A percentile compares a stretch with the other conserved stretches of the same genome.
Evolutionary conservation across 441 rosid species (phyloP).

Genomic region (Populus hybrid): DNA sequence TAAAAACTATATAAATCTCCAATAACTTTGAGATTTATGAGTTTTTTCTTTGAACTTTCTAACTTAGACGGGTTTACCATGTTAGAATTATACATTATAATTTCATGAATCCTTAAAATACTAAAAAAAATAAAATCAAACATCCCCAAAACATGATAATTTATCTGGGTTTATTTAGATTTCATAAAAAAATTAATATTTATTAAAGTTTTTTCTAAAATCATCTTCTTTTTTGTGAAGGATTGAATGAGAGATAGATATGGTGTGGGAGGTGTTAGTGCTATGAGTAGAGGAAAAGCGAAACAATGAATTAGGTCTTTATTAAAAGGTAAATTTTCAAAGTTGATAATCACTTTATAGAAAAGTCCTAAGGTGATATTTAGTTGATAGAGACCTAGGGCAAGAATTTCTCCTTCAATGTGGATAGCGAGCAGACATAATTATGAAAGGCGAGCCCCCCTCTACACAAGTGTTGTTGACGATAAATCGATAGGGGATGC

Average conservation of each 20-base stretch:
- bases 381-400: slow-evolving; percentile 3
- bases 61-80: neutral
- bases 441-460: neutral
- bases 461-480: neutral
- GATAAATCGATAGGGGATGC: neutral
- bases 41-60: too few species aligned
- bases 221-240: too few species aligned
- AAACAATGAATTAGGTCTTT: neutral
- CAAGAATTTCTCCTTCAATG: neutral
- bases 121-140: too few species aligned
- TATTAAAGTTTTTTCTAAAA: too few species aligned
- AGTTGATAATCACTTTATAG: slow-evolving; percentile 2
- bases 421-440: neutral
- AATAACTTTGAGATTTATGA: too few species aligned
- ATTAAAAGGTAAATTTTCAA: neutral
- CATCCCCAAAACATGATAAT: too few species aligned
- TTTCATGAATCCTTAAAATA: neutral
- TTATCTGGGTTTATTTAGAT: too few species aligned
- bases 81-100: neutral
- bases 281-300: neutral
- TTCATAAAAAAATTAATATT: too few species aligned
- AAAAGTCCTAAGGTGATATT: neutral
- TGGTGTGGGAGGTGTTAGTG: neutral
- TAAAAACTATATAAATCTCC: too few species aligned
- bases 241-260: too few species aligned